These are phyloP conservation scores for Solanum aculeatissimum DNA, from an alignment of 305 asterid genomes.

Conservation along the genomic window DNA sequence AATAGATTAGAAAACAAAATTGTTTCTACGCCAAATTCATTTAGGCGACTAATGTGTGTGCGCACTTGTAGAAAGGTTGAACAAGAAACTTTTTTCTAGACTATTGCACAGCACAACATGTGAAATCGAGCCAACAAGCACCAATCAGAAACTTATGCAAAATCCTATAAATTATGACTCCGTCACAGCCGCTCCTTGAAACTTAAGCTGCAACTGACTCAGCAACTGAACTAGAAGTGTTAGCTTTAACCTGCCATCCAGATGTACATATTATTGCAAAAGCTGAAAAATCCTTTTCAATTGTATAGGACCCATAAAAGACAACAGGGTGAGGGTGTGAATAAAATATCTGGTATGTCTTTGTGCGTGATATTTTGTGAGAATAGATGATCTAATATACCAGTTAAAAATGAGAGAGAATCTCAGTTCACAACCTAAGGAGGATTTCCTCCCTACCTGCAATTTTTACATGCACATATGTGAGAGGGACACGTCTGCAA, in stretches of 20 bases:
- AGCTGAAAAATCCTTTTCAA: not conserved
- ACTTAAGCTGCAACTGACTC: slow-evolving; percentile 55
- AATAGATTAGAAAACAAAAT: not conserved
- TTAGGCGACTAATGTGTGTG: not conserved
- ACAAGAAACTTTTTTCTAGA: slow-evolving; percentile 2
- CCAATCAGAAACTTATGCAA: not conserved
- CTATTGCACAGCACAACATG: not conserved
- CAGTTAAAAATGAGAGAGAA: slow-evolving; percentile 47
- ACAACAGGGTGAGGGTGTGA: not conserved
- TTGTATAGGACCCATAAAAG: not conserved
- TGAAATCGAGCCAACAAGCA: not conserved
- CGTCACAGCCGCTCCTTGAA: slow-evolving; percentile 4
- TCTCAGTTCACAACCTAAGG: slow-evolving; percentile 54
- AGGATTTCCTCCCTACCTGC: slow-evolving; percentile 58
- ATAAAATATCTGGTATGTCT: not conserved
- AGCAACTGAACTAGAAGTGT: slow-evolving; percentile 42
- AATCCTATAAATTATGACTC: slow-evolving; percentile 7
- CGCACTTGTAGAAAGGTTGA: slow-evolving; percentile 4
- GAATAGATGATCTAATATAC: slow-evolving; percentile 40
- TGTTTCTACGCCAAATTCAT: not conserved
- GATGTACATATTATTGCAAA: not conserved
- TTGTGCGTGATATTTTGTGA: slow-evolving; percentile 7
- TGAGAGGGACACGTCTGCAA: slow-evolving; percentile 33
- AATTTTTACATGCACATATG: slow-evolving; percentile 44
- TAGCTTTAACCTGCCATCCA: slow-evolving; percentile 55